These are phyloP conservation scores for Penicillium sp. DNA, from an alignment of 2,329 filamentous ascomycete genomes.

Conservation along the genomic window DNA sequence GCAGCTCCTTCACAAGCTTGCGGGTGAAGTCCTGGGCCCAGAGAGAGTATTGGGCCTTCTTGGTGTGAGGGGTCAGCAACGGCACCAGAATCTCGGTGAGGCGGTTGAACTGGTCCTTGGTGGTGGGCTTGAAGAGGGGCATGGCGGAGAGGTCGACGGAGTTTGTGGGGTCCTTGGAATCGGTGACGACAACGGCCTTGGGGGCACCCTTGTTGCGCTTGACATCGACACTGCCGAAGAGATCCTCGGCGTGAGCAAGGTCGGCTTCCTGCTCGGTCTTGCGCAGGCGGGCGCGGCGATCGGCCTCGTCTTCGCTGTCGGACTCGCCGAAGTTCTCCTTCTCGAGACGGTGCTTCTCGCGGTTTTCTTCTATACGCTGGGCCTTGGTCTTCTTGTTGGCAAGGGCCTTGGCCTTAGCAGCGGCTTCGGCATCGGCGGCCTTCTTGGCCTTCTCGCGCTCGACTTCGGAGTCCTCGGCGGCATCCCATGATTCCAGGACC, in stretches of 20 bases:
- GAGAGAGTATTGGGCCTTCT: constrained; percentile 86
- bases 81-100: constrained; percentile 79
- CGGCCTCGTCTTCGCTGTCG: constrained; percentile 69
- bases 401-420: constrained; percentile 83
- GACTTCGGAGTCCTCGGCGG: constrained; percentile 92
- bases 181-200: constrained; percentile 64
- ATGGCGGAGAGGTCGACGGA: constrained; percentile 79
- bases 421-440: constrained; percentile 80
- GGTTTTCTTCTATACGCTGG: constrained; percentile 80
- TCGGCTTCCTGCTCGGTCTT: constrained; percentile 84
- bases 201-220: constrained; percentile 66
- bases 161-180: constrained; percentile 71
- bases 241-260: constrained; percentile 83
- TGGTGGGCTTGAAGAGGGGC: constrained; percentile 83
- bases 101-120: constrained; percentile 80
- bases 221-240: constrained; percentile 77
- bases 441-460: constrained; percentile 95
- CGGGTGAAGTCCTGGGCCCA: constrained; percentile 92
- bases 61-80: constrained; percentile 70
- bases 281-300: constrained; percentile 72
- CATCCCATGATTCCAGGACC: constrained; percentile 96
- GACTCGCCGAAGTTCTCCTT: constrained; percentile 61
- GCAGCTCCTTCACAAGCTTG: constrained; percentile 81
- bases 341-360: constrained; percentile 63
- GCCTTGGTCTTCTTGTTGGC: constrained; percentile 89